Conservation (phyloP, 371 early-diverging fungal species). For the Lichtheimia corymbifera region DNA sequence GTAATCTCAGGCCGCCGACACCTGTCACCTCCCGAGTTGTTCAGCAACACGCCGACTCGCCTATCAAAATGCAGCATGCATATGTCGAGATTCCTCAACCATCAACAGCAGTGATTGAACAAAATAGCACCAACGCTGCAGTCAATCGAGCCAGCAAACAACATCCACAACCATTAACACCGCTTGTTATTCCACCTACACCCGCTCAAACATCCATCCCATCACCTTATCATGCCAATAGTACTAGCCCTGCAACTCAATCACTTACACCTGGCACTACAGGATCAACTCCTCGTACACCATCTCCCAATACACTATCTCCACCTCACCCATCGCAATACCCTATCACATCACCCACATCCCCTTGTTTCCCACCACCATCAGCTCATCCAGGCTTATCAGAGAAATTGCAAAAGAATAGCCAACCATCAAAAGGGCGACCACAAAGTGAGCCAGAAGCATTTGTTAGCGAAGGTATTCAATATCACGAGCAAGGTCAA, state of each 20-base stretch:
- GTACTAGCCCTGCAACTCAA: constrained; percentile 4
- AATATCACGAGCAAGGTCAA: constrained; percentile 67
- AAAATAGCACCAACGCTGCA: not conserved
- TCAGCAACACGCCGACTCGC: constrained; percentile 13
- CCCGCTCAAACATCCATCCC: constrained; percentile 22
- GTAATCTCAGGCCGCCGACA: constrained; percentile 16
- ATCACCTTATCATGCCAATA: constrained; percentile 6
- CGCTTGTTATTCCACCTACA: constrained; percentile 35
- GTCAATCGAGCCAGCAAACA: constrained; percentile 8
- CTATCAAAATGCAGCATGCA: constrained; percentile 23
- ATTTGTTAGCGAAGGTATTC: constrained; percentile 34
- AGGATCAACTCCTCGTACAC: constrained; percentile 17
- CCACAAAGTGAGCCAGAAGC: constrained; percentile 17
- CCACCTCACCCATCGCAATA: constrained; percentile 11
- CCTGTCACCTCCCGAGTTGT: constrained; percentile 11
- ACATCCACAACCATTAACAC: constrained; percentile 33
- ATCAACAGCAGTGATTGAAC: constrained; percentile 21
- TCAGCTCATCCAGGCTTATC: constrained; percentile 7
- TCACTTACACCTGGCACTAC: not conserved
- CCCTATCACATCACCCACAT: constrained; percentile 7
- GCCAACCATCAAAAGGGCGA: not conserved
- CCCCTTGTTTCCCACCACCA: constrained; percentile 13
- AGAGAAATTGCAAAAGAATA: constrained; percentile 10
- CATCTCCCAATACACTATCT: constrained; percentile 20
- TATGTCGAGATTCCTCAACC: constrained; percentile 17